A percentile compares a stretch with the other conserved stretches of the same genome.
These are phyloP conservation scores for Phytophthora macrochlamydospora DNA, from an alignment of 352 stramenopile genomes.

Conservation along the genomic window DNA sequence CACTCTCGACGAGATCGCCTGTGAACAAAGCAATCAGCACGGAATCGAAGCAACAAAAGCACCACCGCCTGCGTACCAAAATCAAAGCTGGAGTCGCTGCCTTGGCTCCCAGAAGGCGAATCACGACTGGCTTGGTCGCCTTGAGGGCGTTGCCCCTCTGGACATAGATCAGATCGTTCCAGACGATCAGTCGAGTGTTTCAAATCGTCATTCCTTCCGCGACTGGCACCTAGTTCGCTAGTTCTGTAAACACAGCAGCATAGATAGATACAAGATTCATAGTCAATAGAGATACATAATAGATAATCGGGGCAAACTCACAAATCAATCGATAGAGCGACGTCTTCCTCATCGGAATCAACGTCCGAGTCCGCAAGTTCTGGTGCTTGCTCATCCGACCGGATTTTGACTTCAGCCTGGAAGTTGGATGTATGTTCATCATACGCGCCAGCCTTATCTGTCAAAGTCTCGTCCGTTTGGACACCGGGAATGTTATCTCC, in stretches of 20 bases:
- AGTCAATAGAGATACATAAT: constrained; percentile 6
- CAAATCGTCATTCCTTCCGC: background rate
- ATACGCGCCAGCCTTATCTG: no score
- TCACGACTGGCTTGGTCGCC: constrained; percentile 6
- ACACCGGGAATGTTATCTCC: no score
- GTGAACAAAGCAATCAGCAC: background rate
- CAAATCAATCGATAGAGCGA: constrained; percentile 69
- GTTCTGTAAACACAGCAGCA: constrained; percentile 36
- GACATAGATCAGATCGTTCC: background rate
- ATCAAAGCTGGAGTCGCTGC: constrained; percentile 46
- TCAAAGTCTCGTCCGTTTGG: no score
- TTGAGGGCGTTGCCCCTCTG: constrained; percentile 5
- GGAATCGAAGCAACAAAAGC: background rate
- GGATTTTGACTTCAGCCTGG: background rate
- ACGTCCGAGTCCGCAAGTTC: constrained; percentile 13
- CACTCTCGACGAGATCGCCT: constrained; percentile 48
- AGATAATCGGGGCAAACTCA: constrained; percentile 35
- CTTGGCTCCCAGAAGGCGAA: background rate
- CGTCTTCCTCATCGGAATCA: constrained; percentile 20
- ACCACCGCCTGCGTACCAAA: constrained; percentile 44
- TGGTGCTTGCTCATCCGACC: background rate
- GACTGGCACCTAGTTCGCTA: constrained; percentile 24
- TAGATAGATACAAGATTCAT: constrained; percentile 13
- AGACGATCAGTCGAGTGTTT: background rate
- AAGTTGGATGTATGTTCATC: no score